phyloP scores from a whole-genome alignment of 208 protist genomes.

The Crithidia mellificae region DNA sequence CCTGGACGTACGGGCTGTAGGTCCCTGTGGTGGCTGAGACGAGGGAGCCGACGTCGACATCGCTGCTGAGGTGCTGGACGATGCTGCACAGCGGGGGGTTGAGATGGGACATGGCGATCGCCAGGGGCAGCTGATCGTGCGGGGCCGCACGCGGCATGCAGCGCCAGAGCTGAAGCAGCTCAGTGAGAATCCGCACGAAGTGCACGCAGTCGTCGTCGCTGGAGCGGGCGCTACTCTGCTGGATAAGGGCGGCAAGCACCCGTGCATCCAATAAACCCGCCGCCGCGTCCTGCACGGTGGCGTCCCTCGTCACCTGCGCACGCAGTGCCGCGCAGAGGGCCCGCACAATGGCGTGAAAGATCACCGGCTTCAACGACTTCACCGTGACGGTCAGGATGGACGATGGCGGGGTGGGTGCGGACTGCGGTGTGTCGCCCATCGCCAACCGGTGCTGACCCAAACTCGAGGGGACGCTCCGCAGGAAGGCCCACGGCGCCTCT shows the following conservation, averaged over 20 bases:
- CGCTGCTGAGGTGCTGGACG: constrained; percentile 42
- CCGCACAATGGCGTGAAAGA: constrained; percentile 32
- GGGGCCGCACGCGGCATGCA: constrained; percentile 48
- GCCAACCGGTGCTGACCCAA: background rate
- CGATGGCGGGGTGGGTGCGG: constrained; percentile 6
- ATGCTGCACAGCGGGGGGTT: constrained; percentile 62
- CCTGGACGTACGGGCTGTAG: constrained; percentile 71
- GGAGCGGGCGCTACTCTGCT: constrained; percentile 31
- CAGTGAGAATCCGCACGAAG: constrained; percentile 55
- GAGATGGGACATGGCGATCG: constrained; percentile 71
- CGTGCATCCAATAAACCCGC: constrained; percentile 55
- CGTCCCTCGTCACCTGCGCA: background rate
- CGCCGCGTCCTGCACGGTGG: constrained; percentile 39
- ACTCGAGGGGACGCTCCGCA: constrained; percentile 31
- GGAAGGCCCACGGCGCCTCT: constrained; percentile 28
- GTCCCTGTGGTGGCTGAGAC: constrained; percentile 48
- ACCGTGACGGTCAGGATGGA: constrained; percentile 35
- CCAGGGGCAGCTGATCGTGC: constrained; percentile 67
- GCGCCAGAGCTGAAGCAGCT: constrained; percentile 70
- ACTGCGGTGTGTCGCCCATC: constrained; percentile 9
- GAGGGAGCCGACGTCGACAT: constrained; percentile 29
- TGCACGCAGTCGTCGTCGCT: constrained; percentile 40
- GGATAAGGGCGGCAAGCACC: constrained; percentile 54
- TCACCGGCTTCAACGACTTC: constrained; percentile 32
- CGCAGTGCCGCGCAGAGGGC: constrained; percentile 29